Evolutionary conservation across 139 green algal genomes (phyloP).

Genomic region (Tetradesmus obliquus): DNA sequence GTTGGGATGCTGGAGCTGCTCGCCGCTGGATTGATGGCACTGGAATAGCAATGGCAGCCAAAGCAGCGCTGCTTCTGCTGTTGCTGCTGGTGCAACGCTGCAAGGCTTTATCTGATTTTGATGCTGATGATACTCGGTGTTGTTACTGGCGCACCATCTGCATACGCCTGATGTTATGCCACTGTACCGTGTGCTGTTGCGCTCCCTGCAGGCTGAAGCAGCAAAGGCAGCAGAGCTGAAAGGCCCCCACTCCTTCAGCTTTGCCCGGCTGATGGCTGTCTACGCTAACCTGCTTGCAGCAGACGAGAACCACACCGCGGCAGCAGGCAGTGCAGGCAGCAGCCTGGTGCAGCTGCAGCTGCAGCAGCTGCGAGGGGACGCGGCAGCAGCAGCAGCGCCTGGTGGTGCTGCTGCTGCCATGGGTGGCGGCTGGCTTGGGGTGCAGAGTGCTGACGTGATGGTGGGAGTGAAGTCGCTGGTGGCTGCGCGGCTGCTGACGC

Average conservation of each 20-base stretch:
- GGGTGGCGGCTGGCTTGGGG: constrained; percentile 19
- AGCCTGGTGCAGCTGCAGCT: constrained; percentile 4
- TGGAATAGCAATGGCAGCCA: too few relatives aligned
- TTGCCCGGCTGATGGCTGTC: constrained; percentile 23
- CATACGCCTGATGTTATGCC: too few relatives aligned
- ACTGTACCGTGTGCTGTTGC: neutral
- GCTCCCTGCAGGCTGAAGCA: constrained; percentile 31
- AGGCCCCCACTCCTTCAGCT: constrained; percentile 40
- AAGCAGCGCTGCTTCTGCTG: too few relatives aligned
- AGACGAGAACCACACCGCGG: constrained; percentile 22
- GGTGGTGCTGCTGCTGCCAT: neutral
- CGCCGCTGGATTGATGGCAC: too few relatives aligned
- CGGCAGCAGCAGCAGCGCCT: neutral
- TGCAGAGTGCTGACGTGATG: constrained; percentile 17
- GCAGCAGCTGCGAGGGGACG: neutral
- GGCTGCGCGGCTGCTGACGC: neutral
- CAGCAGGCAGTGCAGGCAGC: neutral
- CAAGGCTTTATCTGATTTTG: too few relatives aligned
- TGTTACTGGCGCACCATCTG: too few relatives aligned
- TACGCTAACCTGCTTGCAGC: constrained; percentile 20
- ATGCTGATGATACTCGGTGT: too few relatives aligned
- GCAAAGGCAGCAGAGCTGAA: constrained; percentile 42
- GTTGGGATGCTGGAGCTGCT: too few relatives aligned
- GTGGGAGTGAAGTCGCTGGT: constrained; percentile 23
- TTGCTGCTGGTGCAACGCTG: too few relatives aligned